phyloP scores from a whole-genome alignment of 208 protist genomes.

The Strigomonas culicis region DNA sequence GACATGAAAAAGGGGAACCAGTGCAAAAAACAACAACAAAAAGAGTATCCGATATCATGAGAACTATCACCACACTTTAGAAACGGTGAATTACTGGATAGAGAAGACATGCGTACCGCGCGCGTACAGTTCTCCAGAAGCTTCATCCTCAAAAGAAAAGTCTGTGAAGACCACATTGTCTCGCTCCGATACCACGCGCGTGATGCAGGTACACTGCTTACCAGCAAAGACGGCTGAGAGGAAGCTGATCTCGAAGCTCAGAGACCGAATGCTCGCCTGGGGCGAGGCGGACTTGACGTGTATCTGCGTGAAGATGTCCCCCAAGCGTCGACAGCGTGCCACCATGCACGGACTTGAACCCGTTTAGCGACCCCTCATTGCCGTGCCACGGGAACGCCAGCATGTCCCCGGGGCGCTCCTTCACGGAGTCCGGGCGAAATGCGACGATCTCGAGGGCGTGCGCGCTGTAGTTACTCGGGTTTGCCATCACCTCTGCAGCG shows the following conservation, averaged over 20 bases:
- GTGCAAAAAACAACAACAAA: not conserved
- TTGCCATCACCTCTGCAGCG: slow-evolving; percentile 34
- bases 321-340: slow-evolving; percentile 81
- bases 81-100: slow-evolving; percentile 4
- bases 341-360: slow-evolving; percentile 80
- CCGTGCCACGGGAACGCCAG: slow-evolving; percentile 69
- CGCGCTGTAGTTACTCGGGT: slow-evolving; percentile 39
- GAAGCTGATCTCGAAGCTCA: slow-evolving; percentile 88
- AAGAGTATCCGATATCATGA: not conserved
- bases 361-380: slow-evolving; percentile 49
- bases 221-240: slow-evolving; percentile 64
- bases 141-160: slow-evolving; percentile 72
- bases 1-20: not conserved
- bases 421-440: slow-evolving; percentile 49
- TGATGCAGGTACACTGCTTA: slow-evolving; percentile 64
- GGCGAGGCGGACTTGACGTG: slow-evolving; percentile 36
- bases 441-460: slow-evolving; percentile 47
- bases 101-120: slow-evolving; percentile 74
- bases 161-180: slow-evolving; percentile 56
- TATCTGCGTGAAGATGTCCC: slow-evolving; percentile 78
- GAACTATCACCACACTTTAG: not conserved
- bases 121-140: slow-evolving; percentile 49
- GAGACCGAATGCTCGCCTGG: slow-evolving; percentile 19
- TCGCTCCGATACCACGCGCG: slow-evolving; percentile 36
- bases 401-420: slow-evolving; percentile 27